A percentile compares a stretch with the other conserved stretches of the same genome.
These are phyloP conservation scores for Clarireedia monteithiana DNA, from an alignment of 2,329 filamentous ascomycete species.

Conservation along the genomic window DNA sequence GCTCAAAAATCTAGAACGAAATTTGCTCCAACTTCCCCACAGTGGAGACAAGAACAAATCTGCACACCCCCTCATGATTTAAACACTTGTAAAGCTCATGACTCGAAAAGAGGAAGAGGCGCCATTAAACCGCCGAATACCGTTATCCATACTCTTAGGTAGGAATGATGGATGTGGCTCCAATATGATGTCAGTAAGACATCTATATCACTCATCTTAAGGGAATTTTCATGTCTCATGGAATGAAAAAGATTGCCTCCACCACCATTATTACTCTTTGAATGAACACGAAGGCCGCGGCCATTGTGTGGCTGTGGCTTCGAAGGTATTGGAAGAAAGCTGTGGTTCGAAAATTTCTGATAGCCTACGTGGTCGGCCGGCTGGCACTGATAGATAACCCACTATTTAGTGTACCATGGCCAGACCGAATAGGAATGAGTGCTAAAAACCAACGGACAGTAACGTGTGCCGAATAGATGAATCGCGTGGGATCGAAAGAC, in stretches of 20 bases:
- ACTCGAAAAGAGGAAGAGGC: background rate
- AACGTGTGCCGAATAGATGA: background rate
- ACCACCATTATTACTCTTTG: background rate
- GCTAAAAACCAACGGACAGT: background rate
- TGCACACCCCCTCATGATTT: background rate
- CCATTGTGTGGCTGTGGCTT: background rate
- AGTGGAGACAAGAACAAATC: background rate
- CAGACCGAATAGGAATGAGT: background rate
- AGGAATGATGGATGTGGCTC: background rate
- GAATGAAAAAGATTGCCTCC: background rate
- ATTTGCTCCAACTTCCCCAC: background rate
- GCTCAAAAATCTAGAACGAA: constrained; percentile 1
- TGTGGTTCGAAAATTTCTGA: background rate
- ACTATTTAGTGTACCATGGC: background rate
- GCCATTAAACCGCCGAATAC: background rate
- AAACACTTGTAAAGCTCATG: background rate
- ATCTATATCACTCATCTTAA: background rate
- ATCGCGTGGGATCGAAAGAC: background rate
- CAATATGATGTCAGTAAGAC: background rate
- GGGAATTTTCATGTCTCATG: background rate
- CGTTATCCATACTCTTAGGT: background rate
- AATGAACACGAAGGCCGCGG: background rate
- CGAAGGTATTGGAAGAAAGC: background rate
- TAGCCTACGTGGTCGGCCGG: background rate
- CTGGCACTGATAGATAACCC: background rate